Conservation (phyloP, 495 filamentous ascomycete genomes). For the Pyrenopolyporus hunteri region DNA sequence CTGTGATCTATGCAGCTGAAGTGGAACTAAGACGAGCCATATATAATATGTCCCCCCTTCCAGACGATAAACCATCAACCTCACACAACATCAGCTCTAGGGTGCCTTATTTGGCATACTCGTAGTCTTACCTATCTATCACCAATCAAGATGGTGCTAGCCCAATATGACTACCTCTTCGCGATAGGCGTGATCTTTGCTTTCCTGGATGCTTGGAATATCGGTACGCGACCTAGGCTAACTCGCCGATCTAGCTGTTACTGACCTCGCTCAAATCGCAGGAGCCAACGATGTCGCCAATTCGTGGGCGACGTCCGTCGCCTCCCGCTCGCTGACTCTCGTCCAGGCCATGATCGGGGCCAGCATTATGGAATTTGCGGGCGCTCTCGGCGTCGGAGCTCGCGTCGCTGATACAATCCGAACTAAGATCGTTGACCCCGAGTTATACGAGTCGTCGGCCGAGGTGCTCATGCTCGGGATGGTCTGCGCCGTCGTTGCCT, state of each 20-base stretch:
- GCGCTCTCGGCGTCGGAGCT: slow-evolving; percentile 67
- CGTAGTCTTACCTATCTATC: not conserved
- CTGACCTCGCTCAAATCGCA: not conserved
- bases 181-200: slow-evolving; percentile 79
- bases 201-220: slow-evolving; percentile 75
- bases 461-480: slow-evolving; percentile 66
- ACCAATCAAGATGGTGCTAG: slow-evolving; percentile 46
- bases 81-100: slow-evolving; percentile 1
- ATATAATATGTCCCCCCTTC: slow-evolving; percentile 5
- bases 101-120: not conserved
- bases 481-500: slow-evolving; percentile 64
- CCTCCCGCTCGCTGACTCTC: slow-evolving; percentile 70
- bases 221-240: slow-evolving; percentile 47
- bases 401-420: slow-evolving; percentile 72
- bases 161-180: slow-evolving; percentile 72
- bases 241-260: not conserved
- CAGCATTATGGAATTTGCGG: slow-evolving; percentile 70
- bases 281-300: slow-evolving; percentile 78
- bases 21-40: not conserved
- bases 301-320: slow-evolving; percentile 73
- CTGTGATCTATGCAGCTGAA: not conserved
- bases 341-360: slow-evolving; percentile 71
- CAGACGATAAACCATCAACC: not conserved
- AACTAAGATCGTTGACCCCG: slow-evolving; percentile 64
- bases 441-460: slow-evolving; percentile 58